These are phyloP conservation scores for Macrocybe gigantea DNA, from an alignment of 768 basidiomycete species.

Conservation along the genomic window DNA sequence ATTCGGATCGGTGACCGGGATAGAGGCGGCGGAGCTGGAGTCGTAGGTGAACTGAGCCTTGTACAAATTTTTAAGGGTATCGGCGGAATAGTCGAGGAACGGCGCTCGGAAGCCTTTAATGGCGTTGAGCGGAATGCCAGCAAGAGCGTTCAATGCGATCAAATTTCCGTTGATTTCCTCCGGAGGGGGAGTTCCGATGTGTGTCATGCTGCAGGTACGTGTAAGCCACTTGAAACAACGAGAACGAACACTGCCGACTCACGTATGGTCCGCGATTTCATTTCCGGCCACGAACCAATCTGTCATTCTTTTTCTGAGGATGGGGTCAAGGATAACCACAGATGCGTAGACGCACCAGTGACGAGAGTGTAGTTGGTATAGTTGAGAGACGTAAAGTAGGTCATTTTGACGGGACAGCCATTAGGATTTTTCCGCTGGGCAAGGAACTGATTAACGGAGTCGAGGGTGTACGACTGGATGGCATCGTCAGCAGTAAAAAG, in stretches of 20 bases:
- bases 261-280: constrained; percentile 80
- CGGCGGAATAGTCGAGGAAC: constrained; percentile 57
- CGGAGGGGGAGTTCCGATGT: constrained; percentile 55
- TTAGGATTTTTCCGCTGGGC: constrained; percentile 73
- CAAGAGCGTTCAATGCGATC: constrained; percentile 70
- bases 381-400: constrained; percentile 65
- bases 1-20: constrained; percentile 56
- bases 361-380: constrained; percentile 77
- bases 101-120: constrained; percentile 77
- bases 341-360: constrained; percentile 30
- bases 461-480: constrained; percentile 69
- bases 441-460: constrained; percentile 70
- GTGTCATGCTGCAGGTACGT: constrained; percentile 56
- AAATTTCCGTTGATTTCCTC: constrained; percentile 76
- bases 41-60: constrained; percentile 67
- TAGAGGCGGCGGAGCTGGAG: constrained; percentile 51
- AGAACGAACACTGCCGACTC: constrained; percentile 17
- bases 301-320: constrained; percentile 12
- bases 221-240: background rate
- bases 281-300: constrained; percentile 82
- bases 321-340: background rate
- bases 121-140: constrained; percentile 62
- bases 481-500: constrained; percentile 78
- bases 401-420: constrained; percentile 70
- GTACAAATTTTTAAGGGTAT: constrained; percentile 55